Percentiles rank a stretch among this genome's conserved stretches.
These are phyloP conservation scores for Starmerella davenportii DNA, from an alignment of 805 yeast species.

Conservation along the genomic window DNA sequence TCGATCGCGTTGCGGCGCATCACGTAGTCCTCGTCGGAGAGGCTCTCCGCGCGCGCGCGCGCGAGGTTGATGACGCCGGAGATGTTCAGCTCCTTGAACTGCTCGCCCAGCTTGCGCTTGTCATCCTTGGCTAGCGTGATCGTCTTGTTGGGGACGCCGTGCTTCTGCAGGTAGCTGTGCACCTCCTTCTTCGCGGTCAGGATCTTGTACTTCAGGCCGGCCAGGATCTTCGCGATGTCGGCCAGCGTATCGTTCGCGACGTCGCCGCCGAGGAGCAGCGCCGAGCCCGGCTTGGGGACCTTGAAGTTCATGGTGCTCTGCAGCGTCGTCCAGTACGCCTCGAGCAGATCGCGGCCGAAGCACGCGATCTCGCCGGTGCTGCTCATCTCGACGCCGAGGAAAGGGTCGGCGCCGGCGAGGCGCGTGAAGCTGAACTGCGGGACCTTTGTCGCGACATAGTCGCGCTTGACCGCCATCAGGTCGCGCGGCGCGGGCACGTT, in stretches of 20 bases:
- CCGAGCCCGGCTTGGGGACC: conserved; percentile 77
- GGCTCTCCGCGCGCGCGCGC: conserved; percentile 65
- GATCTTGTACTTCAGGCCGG: conserved; percentile 62
- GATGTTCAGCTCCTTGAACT: conserved; percentile 73
- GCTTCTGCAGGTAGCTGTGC: conserved; percentile 41
- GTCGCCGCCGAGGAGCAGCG: conserved; percentile 91
- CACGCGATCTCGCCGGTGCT: conserved; percentile 98
- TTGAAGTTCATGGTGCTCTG: conserved; percentile 96
- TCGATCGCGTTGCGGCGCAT: conserved; percentile 99
- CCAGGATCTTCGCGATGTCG: conserved; percentile 48
- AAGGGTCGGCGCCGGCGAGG: conserved; percentile 98
- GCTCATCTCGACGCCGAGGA: conserved; percentile 97
- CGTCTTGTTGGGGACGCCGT: conserved; percentile 32
- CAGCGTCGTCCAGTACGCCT: conserved; percentile 95
- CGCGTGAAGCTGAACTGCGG: conserved; percentile 98
- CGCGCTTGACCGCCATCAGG: conserved; percentile 57
- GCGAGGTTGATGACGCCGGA: conserved; percentile 86
- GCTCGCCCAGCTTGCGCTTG: conserved; percentile 82
- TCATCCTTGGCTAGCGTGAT: conserved; percentile 87
- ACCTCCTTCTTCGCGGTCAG: conserved; percentile 62
- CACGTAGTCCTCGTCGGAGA: conserved; percentile 77
- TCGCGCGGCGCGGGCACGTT: conserved; percentile 63
- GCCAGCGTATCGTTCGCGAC: conserved; percentile 52
- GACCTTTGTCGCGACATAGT: conserved; percentile 88
- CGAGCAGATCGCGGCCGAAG: conserved; percentile 67